Percentiles rank a stretch among this genome's conserved stretches.
phyloP scores from a whole-genome alignment of 108 stramenopile species.

The Chaetoceros tenuissimus region DNA sequence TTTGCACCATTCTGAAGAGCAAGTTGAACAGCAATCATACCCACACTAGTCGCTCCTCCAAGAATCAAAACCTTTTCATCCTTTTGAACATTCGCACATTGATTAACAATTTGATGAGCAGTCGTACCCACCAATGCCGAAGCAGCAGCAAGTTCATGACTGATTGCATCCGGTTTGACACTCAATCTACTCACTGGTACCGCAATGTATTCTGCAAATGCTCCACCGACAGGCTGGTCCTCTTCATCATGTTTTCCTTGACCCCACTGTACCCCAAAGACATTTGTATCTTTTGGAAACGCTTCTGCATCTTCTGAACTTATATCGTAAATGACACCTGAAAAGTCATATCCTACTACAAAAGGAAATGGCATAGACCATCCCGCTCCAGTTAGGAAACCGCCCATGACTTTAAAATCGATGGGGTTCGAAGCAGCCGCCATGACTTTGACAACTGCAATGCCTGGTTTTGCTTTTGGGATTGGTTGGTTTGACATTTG shows the following conservation, averaged over 20 bases:
- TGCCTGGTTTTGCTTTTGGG: no score
- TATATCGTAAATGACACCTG: constrained; percentile 3
- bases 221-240: constrained; percentile 1
- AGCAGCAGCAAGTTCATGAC: not conserved
- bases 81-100: not conserved
- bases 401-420: no score
- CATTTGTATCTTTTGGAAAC: not conserved
- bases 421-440: no score
- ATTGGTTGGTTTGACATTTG: no score
- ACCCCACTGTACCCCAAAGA: constrained; percentile 4
- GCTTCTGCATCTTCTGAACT: not conserved
- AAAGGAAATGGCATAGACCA: no score
- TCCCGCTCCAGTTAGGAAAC: no score
- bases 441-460: no score
- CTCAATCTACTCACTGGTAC: not conserved
- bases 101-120: not conserved
- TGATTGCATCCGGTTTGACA: not conserved
- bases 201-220: constrained; percentile 2
- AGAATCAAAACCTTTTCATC: not conserved
- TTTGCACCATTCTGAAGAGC: not conserved
- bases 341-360: constrained; percentile 6
- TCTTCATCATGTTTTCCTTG: not conserved
- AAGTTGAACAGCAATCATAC: constrained; percentile 2
- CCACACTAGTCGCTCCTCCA: not conserved
- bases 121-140: constrained; percentile 2